Evolutionary conservation across 2,329 filamentous ascomycete genomes (phyloP).

Genomic region (Xylariaceae sp.): DNA sequence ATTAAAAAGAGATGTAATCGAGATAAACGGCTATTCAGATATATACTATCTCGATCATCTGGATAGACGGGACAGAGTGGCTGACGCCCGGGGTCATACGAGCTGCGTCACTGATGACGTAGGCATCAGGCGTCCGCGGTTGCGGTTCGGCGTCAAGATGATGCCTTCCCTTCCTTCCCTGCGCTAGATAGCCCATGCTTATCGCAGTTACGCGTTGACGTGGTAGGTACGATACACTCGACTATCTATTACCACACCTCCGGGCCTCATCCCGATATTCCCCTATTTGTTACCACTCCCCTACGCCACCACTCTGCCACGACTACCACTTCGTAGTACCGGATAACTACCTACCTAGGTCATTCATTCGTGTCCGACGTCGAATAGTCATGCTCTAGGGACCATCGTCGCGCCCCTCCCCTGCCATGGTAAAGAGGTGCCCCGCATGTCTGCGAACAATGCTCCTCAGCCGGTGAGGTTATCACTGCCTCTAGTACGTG

Average conservation of each 20-base stretch:
- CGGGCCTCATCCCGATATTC: too few relatives aligned
- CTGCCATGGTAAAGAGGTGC: conserved; percentile 24
- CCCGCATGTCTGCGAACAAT: conserved; percentile 49
- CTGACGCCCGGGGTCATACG: conserved; percentile 14
- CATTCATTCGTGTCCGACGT: not conserved
- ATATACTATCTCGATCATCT: not conserved
- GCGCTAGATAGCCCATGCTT: not conserved
- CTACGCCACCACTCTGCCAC: too few relatives aligned
- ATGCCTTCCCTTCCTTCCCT: not conserved
- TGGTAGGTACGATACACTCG: not conserved
- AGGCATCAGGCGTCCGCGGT: conserved; percentile 4
- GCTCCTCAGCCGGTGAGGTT: conserved; percentile 69
- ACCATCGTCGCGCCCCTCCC: conserved; percentile 14
- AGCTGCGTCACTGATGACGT: conserved; percentile 30
- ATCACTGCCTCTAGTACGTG: conserved; percentile 63
- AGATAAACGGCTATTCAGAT: not conserved
- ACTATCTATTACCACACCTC: too few relatives aligned
- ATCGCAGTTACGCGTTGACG: too few relatives aligned
- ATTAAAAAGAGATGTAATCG: not conserved
- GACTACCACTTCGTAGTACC: too few relatives aligned
- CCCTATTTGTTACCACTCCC: too few relatives aligned
- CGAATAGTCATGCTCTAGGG: conserved; percentile 23
- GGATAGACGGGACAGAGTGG: conserved; percentile 7
- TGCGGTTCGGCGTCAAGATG: not conserved
- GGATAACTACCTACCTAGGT: too few relatives aligned